phyloP scores from a whole-genome alignment of 441 rosid species.

The Flueggea neowawraea region DNA sequence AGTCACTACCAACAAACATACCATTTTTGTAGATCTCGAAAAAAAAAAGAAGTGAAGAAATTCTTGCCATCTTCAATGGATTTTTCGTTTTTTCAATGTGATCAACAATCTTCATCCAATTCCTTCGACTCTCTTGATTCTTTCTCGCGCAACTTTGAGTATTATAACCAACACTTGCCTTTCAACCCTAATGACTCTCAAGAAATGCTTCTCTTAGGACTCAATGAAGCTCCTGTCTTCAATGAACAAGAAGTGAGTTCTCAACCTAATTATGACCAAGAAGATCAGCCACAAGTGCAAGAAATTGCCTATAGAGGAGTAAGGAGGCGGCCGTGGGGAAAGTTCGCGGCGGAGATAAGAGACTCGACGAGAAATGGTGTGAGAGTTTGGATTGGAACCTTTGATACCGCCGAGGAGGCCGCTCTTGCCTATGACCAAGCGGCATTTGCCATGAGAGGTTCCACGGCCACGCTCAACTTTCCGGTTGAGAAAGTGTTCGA shows the following conservation, averaged over 20 bases:
- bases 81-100: slow-evolving; percentile 31
- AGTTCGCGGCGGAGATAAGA: slow-evolving; percentile 88
- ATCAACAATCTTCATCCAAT: slow-evolving; percentile 19
- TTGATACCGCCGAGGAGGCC: slow-evolving; percentile 86
- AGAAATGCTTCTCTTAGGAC: slow-evolving; percentile 78
- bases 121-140: slow-evolving; percentile 32
- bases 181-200: slow-evolving; percentile 85
- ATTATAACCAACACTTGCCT: slow-evolving; percentile 41
- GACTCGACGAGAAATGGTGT: slow-evolving; percentile 80
- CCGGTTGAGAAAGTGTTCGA: slow-evolving; percentile 61
- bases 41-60: not conserved
- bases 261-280: slow-evolving; percentile 25
- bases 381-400: slow-evolving; percentile 92
- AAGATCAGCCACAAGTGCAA: slow-evolving; percentile 22
- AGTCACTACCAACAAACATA: not conserved
- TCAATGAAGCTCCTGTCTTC: slow-evolving; percentile 34
- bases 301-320: slow-evolving; percentile 72
- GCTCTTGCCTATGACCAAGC: slow-evolving; percentile 96
- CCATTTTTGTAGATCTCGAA: not conserved
- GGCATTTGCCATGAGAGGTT: slow-evolving; percentile 79
- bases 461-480: slow-evolving; percentile 69
- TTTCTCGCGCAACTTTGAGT: slow-evolving; percentile 9
- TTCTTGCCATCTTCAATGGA: slow-evolving; percentile 11
- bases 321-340: slow-evolving; percentile 90
- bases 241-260: slow-evolving; percentile 26